Evolutionary conservation across 2,329 filamentous ascomycete genomes (phyloP).

Genomic region (Pseudogymnoascus sp.): DNA sequence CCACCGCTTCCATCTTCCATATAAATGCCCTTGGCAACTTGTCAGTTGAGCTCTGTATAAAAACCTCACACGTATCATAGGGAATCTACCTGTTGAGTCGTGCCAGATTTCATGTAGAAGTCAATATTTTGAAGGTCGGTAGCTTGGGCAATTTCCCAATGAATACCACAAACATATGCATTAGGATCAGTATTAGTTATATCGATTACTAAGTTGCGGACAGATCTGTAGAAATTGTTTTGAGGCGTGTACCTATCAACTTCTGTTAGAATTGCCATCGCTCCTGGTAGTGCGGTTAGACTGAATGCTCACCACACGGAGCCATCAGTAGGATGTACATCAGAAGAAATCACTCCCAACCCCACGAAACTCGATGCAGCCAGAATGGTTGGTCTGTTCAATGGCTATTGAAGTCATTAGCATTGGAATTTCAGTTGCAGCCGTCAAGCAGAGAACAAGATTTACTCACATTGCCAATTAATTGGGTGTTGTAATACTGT

Average conservation of each 20-base stretch:
- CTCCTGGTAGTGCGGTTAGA: too few relatives aligned
- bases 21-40: constrained; percentile 41
- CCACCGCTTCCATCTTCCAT: constrained; percentile 75
- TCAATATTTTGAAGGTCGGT: constrained; percentile 53
- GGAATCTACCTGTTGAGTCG: constrained; percentile 40
- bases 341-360: not conserved
- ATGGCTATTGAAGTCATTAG: too few relatives aligned
- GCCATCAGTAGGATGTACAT: not conserved
- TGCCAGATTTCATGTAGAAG: constrained; percentile 50
- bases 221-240: constrained; percentile 17
- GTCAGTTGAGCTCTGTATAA: too few relatives aligned
- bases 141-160: constrained; percentile 45
- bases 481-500: not conserved
- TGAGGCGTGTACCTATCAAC: not conserved
- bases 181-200: constrained; percentile 24
- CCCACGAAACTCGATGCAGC: not conserved
- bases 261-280: not conserved
- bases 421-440: too few relatives aligned
- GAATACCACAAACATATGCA: constrained; percentile 33
- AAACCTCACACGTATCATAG: too few relatives aligned
- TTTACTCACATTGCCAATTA: not conserved
- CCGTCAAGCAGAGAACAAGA: too few relatives aligned
- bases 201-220: constrained; percentile 58
- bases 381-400: not conserved
- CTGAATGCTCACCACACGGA: too few relatives aligned